Percentiles rank a stretch among this genome's conserved stretches.
Conservation (phyloP, 73 alveolate species). For the Breviolum minutum region DNA sequence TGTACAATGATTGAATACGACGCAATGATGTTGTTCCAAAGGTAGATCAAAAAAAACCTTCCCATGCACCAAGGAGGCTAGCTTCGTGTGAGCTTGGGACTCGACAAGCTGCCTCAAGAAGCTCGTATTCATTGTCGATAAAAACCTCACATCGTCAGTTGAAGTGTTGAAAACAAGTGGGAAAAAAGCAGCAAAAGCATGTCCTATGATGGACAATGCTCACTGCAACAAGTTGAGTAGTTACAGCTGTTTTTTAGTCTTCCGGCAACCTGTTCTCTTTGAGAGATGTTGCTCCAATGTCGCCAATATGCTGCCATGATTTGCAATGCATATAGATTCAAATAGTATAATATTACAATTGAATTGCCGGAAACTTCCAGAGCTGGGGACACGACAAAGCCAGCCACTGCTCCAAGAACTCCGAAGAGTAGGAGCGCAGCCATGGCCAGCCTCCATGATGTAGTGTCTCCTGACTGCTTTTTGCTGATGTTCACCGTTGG, state of each 20-base stretch:
- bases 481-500: no score
- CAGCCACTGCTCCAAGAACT: neutral
- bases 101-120: constrained; percentile 44
- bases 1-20: no score
- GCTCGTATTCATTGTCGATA: constrained; percentile 47
- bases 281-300: neutral
- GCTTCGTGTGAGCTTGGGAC: constrained; percentile 33
- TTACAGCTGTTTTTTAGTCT: no score
- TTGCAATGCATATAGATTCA: no score
- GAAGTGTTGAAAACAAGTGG: neutral
- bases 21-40: no score
- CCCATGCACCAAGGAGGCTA: constrained; percentile 6
- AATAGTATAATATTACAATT: no score
- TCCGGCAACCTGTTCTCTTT: no score
- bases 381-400: constrained; percentile 20
- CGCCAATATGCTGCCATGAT: neutral
- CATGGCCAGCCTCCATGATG: constrained; percentile 52
- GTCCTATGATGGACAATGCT: no score
- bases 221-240: no score
- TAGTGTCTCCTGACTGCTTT: neutral
- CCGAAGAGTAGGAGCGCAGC: constrained; percentile 3
- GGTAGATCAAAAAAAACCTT: neutral
- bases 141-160: constrained; percentile 15
- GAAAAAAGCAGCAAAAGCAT: no score
- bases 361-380: neutral